Evolutionary conservation across 345 rosid species (phyloP).

Genomic region (Dovyalis caffra): DNA sequence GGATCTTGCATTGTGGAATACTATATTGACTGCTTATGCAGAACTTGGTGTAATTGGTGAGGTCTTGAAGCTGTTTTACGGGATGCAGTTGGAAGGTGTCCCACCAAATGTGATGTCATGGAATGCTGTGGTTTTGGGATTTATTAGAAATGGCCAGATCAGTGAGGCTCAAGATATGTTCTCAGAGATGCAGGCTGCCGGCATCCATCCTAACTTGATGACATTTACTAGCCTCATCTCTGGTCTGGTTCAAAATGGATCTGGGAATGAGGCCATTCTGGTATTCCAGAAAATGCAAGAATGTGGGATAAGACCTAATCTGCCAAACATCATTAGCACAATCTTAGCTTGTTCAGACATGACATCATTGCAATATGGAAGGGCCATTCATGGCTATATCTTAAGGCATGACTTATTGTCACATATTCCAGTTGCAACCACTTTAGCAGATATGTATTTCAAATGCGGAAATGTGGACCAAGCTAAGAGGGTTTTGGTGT

Average conservation of each 20-base stretch:
- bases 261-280: conserved; percentile 37
- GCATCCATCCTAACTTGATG: conserved; percentile 43
- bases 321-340: conserved; percentile 40
- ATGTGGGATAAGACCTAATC: conserved; percentile 48
- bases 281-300: conserved; percentile 57
- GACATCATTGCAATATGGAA: conserved; percentile 46
- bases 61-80: conserved; percentile 62
- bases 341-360: conserved; percentile 47
- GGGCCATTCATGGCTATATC: conserved; percentile 54
- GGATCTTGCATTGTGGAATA: conserved; percentile 64
- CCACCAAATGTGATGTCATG: conserved; percentile 61
- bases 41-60: conserved; percentile 51
- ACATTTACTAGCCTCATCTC: conserved; percentile 60
- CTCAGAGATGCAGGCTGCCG: conserved; percentile 55
- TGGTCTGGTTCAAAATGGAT: conserved; percentile 55
- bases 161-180: conserved; percentile 60
- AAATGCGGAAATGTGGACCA: conserved; percentile 55
- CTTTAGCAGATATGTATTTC: conserved; percentile 65
- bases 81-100: conserved; percentile 70
- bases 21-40: conserved; percentile 60
- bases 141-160: conserved; percentile 49
- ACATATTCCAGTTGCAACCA: conserved; percentile 36
- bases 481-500: conserved; percentile 41
- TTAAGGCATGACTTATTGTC: conserved; percentile 40
- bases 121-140: conserved; percentile 61